phyloP scores from a whole-genome alignment of 176 grass and related monocot species.

The Phyllostachys edulis region DNA sequence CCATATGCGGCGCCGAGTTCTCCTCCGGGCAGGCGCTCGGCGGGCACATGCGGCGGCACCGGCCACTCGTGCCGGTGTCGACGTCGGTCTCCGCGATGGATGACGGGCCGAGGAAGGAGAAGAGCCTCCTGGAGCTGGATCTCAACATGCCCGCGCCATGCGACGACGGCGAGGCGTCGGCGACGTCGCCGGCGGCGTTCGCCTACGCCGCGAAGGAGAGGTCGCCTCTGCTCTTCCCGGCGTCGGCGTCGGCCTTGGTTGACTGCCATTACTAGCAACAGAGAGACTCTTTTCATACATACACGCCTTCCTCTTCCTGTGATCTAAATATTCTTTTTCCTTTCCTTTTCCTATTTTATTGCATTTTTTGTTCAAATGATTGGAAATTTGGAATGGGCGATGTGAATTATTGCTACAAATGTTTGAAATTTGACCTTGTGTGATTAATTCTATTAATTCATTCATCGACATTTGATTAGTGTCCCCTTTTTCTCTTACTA shows the following conservation, averaged over 20 bases:
- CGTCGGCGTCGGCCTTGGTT: slow-evolving; percentile 56
- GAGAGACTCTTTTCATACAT: not conserved
- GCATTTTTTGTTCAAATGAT: slow-evolving; percentile 43
- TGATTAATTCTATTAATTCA: slow-evolving; percentile 42
- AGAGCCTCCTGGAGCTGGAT: slow-evolving; percentile 67
- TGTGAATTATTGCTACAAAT: slow-evolving; percentile 43
- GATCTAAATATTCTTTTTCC: slow-evolving; percentile 13
- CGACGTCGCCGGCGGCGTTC: slow-evolving; percentile 12
- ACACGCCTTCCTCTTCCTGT: not conserved
- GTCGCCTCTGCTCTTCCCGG: slow-evolving; percentile 38
- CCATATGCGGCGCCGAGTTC: slow-evolving; percentile 82
- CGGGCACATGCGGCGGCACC: slow-evolving; percentile 91
- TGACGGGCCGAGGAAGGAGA: slow-evolving; percentile 58
- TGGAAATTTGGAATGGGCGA: slow-evolving; percentile 43
- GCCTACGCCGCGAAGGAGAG: slow-evolving; percentile 3
- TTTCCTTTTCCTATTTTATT: slow-evolving; percentile 14
- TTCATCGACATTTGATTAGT: not conserved
- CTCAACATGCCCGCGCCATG: slow-evolving; percentile 80
- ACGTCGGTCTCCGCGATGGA: not conserved
- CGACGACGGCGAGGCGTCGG: slow-evolving; percentile 7
- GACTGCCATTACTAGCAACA: slow-evolving; percentile 77
- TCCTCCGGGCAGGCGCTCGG: slow-evolving; percentile 87
- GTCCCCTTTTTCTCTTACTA: not conserved
- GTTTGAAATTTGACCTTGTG: slow-evolving; percentile 17
- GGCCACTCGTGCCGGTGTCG: slow-evolving; percentile 48